Percentiles rank a stretch among this genome's conserved stretches.
phyloP scores from a whole-genome alignment of 2,329 filamentous ascomycete species.

The Penicillium sp. region DNA sequence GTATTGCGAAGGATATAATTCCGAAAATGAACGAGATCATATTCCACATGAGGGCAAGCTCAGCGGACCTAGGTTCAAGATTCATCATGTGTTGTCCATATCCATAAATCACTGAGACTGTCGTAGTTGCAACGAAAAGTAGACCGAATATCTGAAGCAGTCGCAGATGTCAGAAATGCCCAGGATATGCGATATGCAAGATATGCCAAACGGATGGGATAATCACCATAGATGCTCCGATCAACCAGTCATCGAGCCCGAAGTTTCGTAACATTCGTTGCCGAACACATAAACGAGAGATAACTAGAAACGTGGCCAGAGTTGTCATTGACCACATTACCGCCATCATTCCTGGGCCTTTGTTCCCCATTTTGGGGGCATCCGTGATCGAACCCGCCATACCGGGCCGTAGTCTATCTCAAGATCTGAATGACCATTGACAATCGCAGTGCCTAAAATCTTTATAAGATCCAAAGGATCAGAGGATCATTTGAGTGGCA shows the following conservation, averaged over 20 bases:
- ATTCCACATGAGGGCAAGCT: slow-evolving; percentile 22
- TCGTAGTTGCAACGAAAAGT: slow-evolving; percentile 33
- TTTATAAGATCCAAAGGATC: neutral
- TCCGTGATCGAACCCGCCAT: neutral
- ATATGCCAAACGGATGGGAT: neutral
- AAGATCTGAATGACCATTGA: neutral
- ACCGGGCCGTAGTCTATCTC: neutral
- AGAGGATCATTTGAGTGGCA: neutral
- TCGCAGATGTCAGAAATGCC: neutral
- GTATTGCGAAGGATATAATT: slow-evolving; percentile 25
- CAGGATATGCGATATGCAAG: neutral
- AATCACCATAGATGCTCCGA: slow-evolving; percentile 32
- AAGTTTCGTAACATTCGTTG: slow-evolving; percentile 32
- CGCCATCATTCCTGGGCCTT: slow-evolving; percentile 32
- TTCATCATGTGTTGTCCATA: slow-evolving; percentile 40
- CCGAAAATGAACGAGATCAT: slow-evolving; percentile 25
- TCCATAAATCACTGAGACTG: slow-evolving; percentile 38
- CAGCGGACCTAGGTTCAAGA: slow-evolving; percentile 22
- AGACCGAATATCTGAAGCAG: slow-evolving; percentile 34
- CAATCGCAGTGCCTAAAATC: neutral
- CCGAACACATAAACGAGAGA: slow-evolving; percentile 30
- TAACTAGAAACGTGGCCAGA: slow-evolving; percentile 31
- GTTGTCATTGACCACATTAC: slow-evolving; percentile 31
- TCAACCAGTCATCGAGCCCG: slow-evolving; percentile 39
- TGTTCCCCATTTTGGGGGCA: neutral